Conservation (phyloP, 1,139 yeast genomes). For the Candida sp. region DNA sequence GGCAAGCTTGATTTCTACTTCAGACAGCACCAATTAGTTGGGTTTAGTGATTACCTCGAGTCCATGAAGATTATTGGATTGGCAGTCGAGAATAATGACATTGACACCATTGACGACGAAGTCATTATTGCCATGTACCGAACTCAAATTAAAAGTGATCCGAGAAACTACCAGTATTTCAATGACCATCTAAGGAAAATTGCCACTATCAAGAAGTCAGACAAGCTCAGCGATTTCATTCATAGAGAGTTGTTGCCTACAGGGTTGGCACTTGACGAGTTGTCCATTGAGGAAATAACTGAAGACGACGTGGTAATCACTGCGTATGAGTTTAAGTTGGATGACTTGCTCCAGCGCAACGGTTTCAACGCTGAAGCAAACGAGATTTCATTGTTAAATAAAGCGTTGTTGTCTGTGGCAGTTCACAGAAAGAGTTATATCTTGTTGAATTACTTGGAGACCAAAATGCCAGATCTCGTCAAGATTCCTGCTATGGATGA, state of each 20-base stretch:
- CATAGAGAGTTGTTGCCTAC: conserved; percentile 59
- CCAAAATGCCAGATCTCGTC: conserved; percentile 39
- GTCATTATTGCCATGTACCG: conserved; percentile 52
- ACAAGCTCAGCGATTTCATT: conserved; percentile 44
- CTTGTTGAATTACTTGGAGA: conserved; percentile 51
- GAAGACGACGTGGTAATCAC: conserved; percentile 80
- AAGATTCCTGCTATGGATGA: conserved; percentile 17
- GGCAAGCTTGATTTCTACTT: conserved; percentile 48
- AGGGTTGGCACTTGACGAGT: conserved; percentile 59
- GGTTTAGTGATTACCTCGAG: conserved; percentile 59
- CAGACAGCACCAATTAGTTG: conserved; percentile 59
- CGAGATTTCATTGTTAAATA: conserved; percentile 42
- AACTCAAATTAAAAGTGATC: conserved; percentile 35
- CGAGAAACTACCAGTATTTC: conserved; percentile 38
- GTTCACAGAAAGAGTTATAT: conserved; percentile 42
- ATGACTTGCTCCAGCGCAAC: conserved; percentile 66
- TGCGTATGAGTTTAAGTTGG: conserved; percentile 65
- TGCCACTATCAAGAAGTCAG: conserved; percentile 50
- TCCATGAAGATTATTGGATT: conserved; percentile 63
- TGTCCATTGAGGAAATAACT: conserved; percentile 66
- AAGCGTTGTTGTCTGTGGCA: conserved; percentile 45
- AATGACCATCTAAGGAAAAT: conserved; percentile 43
- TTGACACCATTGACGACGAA: conserved; percentile 38
- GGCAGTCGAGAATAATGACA: conserved; percentile 21
- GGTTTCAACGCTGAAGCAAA: conserved; percentile 49